Evolutionary conservation across 805 yeast genomes (phyloP), one percentile per base, ranked within the genome.

Genomic region (Yarrowia porcina): DNA sequence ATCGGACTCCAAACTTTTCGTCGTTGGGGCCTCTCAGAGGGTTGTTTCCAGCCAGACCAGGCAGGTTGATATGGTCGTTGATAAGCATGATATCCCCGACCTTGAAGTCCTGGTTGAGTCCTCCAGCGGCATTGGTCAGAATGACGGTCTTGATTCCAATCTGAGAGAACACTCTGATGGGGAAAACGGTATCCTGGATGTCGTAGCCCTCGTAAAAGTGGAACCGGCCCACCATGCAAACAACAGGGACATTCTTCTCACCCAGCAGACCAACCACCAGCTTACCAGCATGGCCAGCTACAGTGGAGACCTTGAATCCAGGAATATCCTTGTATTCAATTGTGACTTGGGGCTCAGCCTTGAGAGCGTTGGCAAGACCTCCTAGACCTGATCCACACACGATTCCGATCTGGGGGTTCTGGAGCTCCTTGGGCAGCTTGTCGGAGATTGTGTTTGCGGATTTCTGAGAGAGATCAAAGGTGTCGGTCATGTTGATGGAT

Each of bases 331-430:
- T 67, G 71, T 90, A 93, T 0, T 86, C 76, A 27, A 93, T 79
- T 54, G 79, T 82, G 20, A 83, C 74, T 17, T 65, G 66, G 13
- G 74, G 69, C 9, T 63, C 69, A 10, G 76, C 63, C n/a, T 75
- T 68, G 45, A 87, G 71, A 23, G 80, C 75, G 54, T 82, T 78
- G 1, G 92, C 87, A 56, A 93, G 86, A 0, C 96, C 96, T 12
- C 97, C 96, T 17, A 93, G 79, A 0, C 99, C 99, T 4, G 97
- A 89, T 7, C 99, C 99, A 75, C 97, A 92, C 61, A 93, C 89
- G 66, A 93, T 87, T 64, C 91, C 82, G 0, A 84, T 85, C 65
- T 83, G 76, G 1, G 97, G 96, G 23, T 36, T 36, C 38, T 52
- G 38, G n/a, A 69, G 64, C 30, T 64, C 67, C 17, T 41, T 62